phyloP scores from a whole-genome alignment of 768 basidiomycete genomes.

The Kwoniella newhampshirensis region DNA sequence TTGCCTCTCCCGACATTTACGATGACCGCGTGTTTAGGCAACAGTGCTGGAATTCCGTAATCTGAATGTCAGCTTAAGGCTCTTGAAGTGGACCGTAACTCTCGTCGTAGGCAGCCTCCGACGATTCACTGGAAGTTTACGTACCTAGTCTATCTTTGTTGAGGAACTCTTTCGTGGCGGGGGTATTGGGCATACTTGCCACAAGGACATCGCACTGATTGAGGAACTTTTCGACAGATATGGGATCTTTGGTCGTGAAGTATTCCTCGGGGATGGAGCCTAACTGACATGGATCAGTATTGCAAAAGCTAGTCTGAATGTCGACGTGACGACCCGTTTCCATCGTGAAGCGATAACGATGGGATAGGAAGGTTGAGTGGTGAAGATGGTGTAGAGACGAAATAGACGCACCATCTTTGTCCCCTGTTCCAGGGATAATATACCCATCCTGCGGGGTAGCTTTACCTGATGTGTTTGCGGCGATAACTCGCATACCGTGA shows the following conservation, averaged over 20 bases:
- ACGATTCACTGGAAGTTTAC: too few relatives aligned
- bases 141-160: conserved; percentile 39
- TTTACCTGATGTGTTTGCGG: conserved; percentile 49
- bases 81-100: too few relatives aligned
- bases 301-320: too few relatives aligned
- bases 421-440: conserved; percentile 50
- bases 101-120: too few relatives aligned
- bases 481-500: conserved; percentile 47
- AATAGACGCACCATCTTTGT: conserved; percentile 36
- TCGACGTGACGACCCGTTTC: too few relatives aligned
- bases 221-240: conserved; percentile 42
- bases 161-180: conserved; percentile 36
- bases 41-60: conserved; percentile 31
- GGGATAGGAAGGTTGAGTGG: too few relatives aligned
- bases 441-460: conserved; percentile 45
- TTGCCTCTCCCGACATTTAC: conserved; percentile 54
- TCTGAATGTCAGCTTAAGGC: too few relatives aligned
- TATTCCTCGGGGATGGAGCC: conserved; percentile 45
- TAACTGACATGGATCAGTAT: conserved; percentile 7
- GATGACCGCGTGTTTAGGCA: conserved; percentile 50
- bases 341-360: too few relatives aligned
- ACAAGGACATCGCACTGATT: conserved; percentile 45
- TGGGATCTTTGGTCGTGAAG: conserved; percentile 38
- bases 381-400: background rate
- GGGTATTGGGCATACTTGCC: conserved; percentile 44